Evolutionary conservation across 2,329 filamentous ascomycete species (phyloP).

Genomic region (Coniochaeta hoffmannii): DNA sequence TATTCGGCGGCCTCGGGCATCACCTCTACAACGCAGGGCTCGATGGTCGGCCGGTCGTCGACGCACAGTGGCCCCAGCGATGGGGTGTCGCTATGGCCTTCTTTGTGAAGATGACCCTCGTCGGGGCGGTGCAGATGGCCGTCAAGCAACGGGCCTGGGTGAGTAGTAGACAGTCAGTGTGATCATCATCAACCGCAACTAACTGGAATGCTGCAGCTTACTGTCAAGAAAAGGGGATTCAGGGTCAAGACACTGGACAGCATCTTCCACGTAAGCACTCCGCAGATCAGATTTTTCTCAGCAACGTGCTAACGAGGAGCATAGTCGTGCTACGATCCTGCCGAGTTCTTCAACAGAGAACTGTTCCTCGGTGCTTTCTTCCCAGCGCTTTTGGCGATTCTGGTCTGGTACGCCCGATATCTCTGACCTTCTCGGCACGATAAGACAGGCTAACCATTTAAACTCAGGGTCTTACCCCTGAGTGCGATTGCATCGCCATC

Average conservation of each 20-base stretch:
- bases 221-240: slow-evolving; percentile 6
- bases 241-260: slow-evolving; percentile 8
- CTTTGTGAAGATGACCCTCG: slow-evolving; percentile 8
- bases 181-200: not conserved
- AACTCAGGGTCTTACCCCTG: slow-evolving; percentile 7
- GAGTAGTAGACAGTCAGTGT: not conserved
- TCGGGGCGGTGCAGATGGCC: slow-evolving; percentile 8
- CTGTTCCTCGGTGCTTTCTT: not conserved
- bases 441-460: not conserved
- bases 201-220: slow-evolving; percentile 3
- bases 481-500: slow-evolving; percentile 11
- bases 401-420: not conserved
- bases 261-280: slow-evolving; percentile 8
- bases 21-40: slow-evolving; percentile 9
- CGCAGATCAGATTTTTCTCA: not conserved
- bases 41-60: slow-evolving; percentile 4
- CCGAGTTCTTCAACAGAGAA: not conserved
- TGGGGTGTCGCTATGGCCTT: slow-evolving; percentile 10
- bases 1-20: slow-evolving; percentile 7
- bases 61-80: slow-evolving; percentile 9
- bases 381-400: not conserved
- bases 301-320: not conserved
- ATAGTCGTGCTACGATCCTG: slow-evolving; percentile 1
- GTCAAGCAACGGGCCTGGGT: slow-evolving; percentile 12
- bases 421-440: not conserved